Evolutionary conservation across 345 rosid genomes (phyloP).

Genomic region (Mangifera indica): DNA sequence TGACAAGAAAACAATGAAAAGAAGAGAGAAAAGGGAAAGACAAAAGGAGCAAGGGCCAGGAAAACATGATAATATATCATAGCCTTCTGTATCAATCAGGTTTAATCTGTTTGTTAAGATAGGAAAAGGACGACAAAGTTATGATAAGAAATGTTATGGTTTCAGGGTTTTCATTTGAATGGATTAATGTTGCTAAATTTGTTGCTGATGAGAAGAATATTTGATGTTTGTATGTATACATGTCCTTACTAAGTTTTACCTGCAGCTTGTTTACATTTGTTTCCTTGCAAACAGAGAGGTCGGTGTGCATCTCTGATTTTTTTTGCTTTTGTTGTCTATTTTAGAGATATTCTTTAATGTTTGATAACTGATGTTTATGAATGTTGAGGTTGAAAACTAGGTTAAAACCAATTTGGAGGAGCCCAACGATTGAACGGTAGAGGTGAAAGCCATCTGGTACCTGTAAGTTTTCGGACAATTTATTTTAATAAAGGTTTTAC

Average conservation of each 20-base stretch:
- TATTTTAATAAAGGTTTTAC: too few species aligned
- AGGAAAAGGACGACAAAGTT: neutral
- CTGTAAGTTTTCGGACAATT: too few species aligned
- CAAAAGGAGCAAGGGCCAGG: conserved; percentile 2
- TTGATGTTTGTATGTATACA: conserved; percentile 19
- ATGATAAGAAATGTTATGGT: conserved; percentile 1
- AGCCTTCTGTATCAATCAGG: conserved; percentile 19
- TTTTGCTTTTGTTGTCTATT: too few species aligned
- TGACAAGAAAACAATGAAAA: neutral
- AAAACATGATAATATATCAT: neutral
- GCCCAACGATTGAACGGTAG: too few species aligned
- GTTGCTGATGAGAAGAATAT: neutral
- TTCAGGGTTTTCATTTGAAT: neutral
- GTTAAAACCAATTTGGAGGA: too few species aligned
- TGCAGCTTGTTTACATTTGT: neutral
- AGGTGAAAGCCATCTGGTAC: too few species aligned
- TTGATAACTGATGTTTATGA: too few species aligned
- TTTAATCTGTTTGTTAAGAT: conserved; percentile 14
- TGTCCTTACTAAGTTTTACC: neutral
- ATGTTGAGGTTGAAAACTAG: too few species aligned
- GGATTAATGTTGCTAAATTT: neutral
- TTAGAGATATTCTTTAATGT: too few species aligned
- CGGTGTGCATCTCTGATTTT: neutral
- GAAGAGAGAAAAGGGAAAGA: neutral
- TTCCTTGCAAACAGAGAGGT: neutral